phyloP scores from a whole-genome alignment of 1,284 basidiomycete genomes.

The Termitomyces sp. region DNA sequence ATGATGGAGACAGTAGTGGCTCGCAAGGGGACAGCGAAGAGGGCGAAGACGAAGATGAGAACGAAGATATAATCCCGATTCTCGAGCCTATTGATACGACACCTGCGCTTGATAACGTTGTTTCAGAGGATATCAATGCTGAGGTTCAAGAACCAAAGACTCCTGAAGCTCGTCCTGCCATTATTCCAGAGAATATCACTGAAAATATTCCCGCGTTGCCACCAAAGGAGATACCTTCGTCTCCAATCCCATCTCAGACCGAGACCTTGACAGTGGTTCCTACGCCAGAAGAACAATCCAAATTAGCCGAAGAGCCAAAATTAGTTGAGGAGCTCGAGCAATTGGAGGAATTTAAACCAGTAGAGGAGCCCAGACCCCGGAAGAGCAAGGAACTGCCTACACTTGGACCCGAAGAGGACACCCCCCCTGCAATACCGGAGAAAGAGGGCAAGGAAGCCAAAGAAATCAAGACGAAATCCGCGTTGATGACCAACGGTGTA shows the following conservation, averaged over 20 bases:
- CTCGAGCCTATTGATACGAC: constrained; percentile 16
- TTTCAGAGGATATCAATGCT: constrained; percentile 30
- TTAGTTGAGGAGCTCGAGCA: constrained; percentile 15
- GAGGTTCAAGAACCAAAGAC: constrained; percentile 58
- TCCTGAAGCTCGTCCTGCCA: constrained; percentile 57
- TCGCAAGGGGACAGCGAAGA: constrained; percentile 37
- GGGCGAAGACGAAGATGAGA: constrained; percentile 35
- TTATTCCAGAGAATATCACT: constrained; percentile 28
- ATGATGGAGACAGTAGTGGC: constrained; percentile 41
- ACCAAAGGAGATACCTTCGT: constrained; percentile 11
- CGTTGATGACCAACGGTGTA: constrained; percentile 23
- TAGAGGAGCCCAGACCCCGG: constrained; percentile 6
- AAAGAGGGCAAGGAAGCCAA: constrained; percentile 22
- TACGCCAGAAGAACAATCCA: constrained; percentile 11
- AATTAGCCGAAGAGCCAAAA: constrained; percentile 17
- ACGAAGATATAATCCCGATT: constrained; percentile 26
- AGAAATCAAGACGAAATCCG: constrained; percentile 22
- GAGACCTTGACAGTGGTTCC: constrained; percentile 16
- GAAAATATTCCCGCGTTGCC: constrained; percentile 17
- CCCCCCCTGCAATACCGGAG: constrained; percentile 18
- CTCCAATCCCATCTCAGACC: constrained; percentile 2
- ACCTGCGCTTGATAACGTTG: constrained; percentile 20
- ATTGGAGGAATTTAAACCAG: neutral
- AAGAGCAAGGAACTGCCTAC: constrained; percentile 21
- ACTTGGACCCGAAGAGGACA: constrained; percentile 13